Base-by-base conservation (phyloP, 805 yeast genomes). In the Saturnispora serradocipensis region DNA sequence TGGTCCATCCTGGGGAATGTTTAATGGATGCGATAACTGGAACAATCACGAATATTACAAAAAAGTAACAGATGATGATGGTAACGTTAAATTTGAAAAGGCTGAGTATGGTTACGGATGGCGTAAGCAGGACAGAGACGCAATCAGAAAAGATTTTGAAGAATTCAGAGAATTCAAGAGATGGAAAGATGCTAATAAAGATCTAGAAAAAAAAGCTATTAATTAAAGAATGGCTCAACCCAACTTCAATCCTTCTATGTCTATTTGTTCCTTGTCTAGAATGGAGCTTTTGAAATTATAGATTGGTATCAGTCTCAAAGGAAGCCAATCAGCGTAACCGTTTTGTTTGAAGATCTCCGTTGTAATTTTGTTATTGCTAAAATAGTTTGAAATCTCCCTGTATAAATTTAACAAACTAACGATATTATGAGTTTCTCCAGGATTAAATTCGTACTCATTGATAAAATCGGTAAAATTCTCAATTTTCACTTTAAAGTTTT, bases 291-390 rank as follows among this genome's bases (percentile, higher is more conserved):
- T 51, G 46, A 61, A 63, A 46, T 57, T 58, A 47, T 59, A 60
- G 24, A 62, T 54, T 2, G 68, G 66, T 13, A 51, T 44, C 49
- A 65, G 50, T 6, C 66, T 49, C 27, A 51, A 53, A 5, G 51
- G 53, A 10, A 56, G 35, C 63, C 63, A 61, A 13, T 54, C 62
- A 5, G 51, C 58, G 9, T 56, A 51, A 22, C 54, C 46, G 6
- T 49, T 48, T 38, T 36, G 38, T 25, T 28, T 22, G 18, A 42
- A 45, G 6, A 30, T 18, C 20, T 18, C 22, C 11, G 16, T n/a
- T 10, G 20, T 38, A 10, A 16, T n/a, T 38, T 38, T 38, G 20
- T 38, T 25, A 22, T 49, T 49, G 1, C 27, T 45, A 40, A 53
- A 59, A 32, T 48, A 52, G 4, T 49, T 30, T 43, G 50, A 52